Percentiles rank a stretch among this genome's conserved stretches.
Evolutionary conservation across 1,139 yeast species (phyloP).

Genomic region (Nematodospora anomalae): DNA sequence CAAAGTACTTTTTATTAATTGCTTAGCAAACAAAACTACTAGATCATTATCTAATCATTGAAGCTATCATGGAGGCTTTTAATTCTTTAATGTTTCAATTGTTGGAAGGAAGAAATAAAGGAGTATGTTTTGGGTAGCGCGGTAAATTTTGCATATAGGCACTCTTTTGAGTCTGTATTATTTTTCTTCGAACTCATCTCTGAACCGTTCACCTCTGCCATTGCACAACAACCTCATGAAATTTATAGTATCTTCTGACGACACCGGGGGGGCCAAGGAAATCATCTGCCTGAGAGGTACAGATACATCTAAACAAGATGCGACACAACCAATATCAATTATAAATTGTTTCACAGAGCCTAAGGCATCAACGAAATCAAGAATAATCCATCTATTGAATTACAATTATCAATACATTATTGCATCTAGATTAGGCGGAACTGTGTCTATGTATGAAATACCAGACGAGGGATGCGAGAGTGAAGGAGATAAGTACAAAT

Average conservation of each 20-base stretch:
- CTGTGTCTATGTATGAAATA: slow-evolving; percentile 37
- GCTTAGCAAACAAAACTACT: too few species aligned
- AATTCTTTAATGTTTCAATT: too few species aligned
- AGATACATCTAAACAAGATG: slow-evolving; percentile 65
- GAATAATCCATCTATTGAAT: slow-evolving; percentile 22
- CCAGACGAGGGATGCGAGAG: slow-evolving; percentile 17
- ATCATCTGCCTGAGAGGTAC: slow-evolving; percentile 59
- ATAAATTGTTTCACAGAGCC: slow-evolving; percentile 41
- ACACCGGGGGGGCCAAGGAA: slow-evolving; percentile 58
- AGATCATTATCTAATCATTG: too few species aligned
- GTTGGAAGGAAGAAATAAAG: too few species aligned
- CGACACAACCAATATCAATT: slow-evolving; percentile 52
- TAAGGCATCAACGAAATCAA: slow-evolving; percentile 25
- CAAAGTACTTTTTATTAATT: too few species aligned
- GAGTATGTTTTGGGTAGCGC: too few species aligned
- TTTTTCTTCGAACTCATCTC: slow-evolving; percentile 5
- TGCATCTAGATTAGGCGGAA: slow-evolving; percentile 45
- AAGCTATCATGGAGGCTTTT: too few species aligned
- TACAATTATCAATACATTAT: slow-evolving; percentile 37
- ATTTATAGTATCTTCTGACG: slow-evolving; percentile 54
- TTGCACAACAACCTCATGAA: too few species aligned
- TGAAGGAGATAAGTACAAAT: slow-evolving; percentile 15
- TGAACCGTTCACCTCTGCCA: not conserved
- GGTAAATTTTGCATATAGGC: too few species aligned
- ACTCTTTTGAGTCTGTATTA: too few species aligned